phyloP scores from a whole-genome alignment of 169 alveolate species.

The Eimeria acervulina region DNA sequence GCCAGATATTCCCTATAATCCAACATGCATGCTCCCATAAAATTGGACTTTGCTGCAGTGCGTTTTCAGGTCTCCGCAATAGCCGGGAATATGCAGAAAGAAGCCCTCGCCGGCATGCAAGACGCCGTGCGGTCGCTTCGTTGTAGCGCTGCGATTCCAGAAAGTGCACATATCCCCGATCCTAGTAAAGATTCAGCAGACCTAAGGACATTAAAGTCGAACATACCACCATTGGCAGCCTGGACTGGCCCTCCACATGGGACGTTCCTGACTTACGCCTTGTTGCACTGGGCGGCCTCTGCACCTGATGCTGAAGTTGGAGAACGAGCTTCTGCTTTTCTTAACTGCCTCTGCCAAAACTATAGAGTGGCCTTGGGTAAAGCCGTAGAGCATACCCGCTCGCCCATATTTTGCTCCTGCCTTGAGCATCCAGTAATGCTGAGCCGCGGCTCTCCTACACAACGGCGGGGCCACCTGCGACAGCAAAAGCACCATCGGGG shows the following conservation, averaged over 20 bases:
- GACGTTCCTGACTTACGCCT: background rate
- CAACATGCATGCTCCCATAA: background rate
- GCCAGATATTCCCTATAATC: background rate
- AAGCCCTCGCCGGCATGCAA: background rate
- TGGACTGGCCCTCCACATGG: slow-evolving; percentile 16
- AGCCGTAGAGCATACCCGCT: background rate
- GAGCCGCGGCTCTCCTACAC: background rate
- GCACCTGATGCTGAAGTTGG: background rate
- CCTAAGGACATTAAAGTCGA: background rate
- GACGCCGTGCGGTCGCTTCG: background rate
- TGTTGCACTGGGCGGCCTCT: slow-evolving; percentile 22
- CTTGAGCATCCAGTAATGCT: background rate
- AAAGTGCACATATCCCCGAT: background rate
- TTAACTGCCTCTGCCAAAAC: background rate
- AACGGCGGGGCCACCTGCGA: background rate
- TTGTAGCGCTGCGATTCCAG: background rate
- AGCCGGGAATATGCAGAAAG: background rate
- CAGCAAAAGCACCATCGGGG: background rate
- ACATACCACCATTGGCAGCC: background rate
- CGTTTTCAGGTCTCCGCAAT: background rate
- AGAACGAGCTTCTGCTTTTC: slow-evolving; percentile 3
- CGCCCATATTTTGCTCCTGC: background rate
- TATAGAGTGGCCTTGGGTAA: background rate
- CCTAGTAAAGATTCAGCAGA: background rate
- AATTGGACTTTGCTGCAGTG: background rate